Percentiles rank a stretch among this genome's conserved stretches.
These are phyloP conservation scores for Diddensiella transvaalensis DNA, from an alignment of 805 yeast species.

Conservation along the genomic window DNA sequence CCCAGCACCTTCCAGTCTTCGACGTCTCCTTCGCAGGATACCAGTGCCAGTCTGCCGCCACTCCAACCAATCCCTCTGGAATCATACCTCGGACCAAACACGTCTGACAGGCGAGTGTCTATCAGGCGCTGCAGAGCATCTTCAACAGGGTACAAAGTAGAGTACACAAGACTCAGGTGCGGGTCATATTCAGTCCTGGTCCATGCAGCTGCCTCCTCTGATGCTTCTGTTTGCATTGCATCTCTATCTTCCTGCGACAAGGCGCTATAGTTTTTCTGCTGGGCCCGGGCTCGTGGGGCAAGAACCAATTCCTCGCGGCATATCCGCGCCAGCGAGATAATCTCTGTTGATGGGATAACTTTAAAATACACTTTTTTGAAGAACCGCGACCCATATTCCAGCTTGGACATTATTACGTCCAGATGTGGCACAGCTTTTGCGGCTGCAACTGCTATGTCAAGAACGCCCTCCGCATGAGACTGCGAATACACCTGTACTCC, in stretches of 20 bases:
- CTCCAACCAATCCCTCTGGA: conserved; percentile 53
- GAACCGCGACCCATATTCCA: conserved; percentile 46
- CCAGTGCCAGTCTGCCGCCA: conserved; percentile 64
- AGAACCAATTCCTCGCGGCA: conserved; percentile 36
- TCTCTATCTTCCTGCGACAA: conserved; percentile 27
- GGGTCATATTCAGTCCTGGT: conserved; percentile 57
- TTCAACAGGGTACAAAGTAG: conserved; percentile 60
- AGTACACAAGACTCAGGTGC: conserved; percentile 68
- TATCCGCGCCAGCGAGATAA: conserved; percentile 47
- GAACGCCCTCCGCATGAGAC: conserved; percentile 56
- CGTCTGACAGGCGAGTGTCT: conserved; percentile 62
- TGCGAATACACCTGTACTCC: conserved; percentile 47
- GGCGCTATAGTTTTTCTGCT: conserved; percentile 26
- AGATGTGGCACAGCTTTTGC: conserved; percentile 39
- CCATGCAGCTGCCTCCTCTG: conserved; percentile 55
- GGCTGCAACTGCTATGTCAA: conserved; percentile 59
- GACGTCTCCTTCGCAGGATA: conserved; percentile 68
- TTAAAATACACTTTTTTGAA: conserved; percentile 54
- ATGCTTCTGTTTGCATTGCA: conserved; percentile 33
- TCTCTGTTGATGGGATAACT: conserved; percentile 43
- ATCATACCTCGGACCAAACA: conserved; percentile 47
- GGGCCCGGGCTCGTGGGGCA: conserved; percentile 23
- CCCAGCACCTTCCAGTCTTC: conserved; percentile 67
- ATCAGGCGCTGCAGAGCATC: conserved; percentile 63
- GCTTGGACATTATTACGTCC: conserved; percentile 41